phyloP scores from a whole-genome alignment of 495 filamentous ascomycete genomes.

The Amphirosellinia nigrospora region DNA sequence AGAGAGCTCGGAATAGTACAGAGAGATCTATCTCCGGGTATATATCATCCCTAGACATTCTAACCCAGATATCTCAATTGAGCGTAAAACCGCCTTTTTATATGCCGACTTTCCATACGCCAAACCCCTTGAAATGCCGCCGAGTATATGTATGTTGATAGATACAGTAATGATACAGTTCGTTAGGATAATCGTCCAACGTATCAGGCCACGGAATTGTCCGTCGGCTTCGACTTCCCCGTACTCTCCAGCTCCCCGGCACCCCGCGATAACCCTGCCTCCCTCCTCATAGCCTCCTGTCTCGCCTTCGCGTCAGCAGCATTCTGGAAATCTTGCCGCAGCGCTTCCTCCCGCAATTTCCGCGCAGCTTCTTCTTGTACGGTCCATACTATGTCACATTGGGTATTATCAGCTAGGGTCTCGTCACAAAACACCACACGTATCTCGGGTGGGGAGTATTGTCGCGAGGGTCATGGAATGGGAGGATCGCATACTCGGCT shows the following conservation, averaged over 20 bases:
- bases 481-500: constrained; percentile 62
- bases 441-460: not conserved
- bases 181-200: not conserved
- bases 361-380: constrained; percentile 70
- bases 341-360: constrained; percentile 56
- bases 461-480: not conserved
- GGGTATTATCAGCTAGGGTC: constrained; percentile 20
- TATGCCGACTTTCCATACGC: not conserved
- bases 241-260: constrained; percentile 16
- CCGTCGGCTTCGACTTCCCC: constrained; percentile 15
- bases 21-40: too few species aligned
- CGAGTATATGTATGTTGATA: not conserved
- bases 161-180: constrained; percentile 8
- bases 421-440: not conserved
- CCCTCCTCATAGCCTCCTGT: constrained; percentile 63
- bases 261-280: constrained; percentile 43
- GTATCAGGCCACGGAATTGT: constrained; percentile 16
- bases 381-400: constrained; percentile 63
- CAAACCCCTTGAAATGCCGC: not conserved
- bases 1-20: not conserved
- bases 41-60: not conserved
- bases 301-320: constrained; percentile 66
- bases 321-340: constrained; percentile 57
- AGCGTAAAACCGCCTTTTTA: not conserved
- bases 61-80: not conserved